phyloP scores from a whole-genome alignment of 2,329 filamentous ascomycete genomes.

The Clarireedia paspali region DNA sequence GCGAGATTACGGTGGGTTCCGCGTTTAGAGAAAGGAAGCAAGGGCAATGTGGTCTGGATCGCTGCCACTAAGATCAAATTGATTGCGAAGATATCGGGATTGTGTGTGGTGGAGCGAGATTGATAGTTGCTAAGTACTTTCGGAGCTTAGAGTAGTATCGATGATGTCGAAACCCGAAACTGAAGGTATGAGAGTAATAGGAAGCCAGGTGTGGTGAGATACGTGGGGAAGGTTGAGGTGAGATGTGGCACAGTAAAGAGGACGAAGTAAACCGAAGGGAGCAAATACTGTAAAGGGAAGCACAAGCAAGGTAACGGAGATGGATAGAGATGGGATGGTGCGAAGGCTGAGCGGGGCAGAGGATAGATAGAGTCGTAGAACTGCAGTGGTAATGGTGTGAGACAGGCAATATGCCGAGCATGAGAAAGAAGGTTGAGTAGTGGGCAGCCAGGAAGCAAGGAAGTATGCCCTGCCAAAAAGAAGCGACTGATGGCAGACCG shows the following conservation, averaged over 20 bases:
- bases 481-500: neutral
- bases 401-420: conserved; percentile 6
- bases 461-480: neutral
- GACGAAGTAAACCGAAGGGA: conserved; percentile 5
- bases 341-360: conserved; percentile 2
- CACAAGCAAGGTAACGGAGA: neutral
- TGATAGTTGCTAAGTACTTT: neutral
- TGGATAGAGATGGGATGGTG: neutral
- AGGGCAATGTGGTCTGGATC: conserved; percentile 17
- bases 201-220: neutral
- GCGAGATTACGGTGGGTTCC: conserved; percentile 28
- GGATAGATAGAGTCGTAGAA: conserved; percentile 1
- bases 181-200: neutral
- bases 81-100: conserved; percentile 4
- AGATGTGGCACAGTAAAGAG: conserved; percentile 10
- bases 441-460: conserved; percentile 6
- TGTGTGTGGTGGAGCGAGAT: neutral
- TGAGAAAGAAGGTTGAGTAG: conserved; percentile 5
- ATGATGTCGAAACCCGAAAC: neutral
- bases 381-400: too few species aligned
- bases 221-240: conserved; percentile 2
- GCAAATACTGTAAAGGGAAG: conserved; percentile 5
- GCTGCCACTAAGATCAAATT: conserved; percentile 5
- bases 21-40: conserved; percentile 18
- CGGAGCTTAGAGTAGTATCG: neutral